Conservation (phyloP, 2,329 filamentous ascomycete species). For the Hymenoscyphus fructigenus region DNA sequence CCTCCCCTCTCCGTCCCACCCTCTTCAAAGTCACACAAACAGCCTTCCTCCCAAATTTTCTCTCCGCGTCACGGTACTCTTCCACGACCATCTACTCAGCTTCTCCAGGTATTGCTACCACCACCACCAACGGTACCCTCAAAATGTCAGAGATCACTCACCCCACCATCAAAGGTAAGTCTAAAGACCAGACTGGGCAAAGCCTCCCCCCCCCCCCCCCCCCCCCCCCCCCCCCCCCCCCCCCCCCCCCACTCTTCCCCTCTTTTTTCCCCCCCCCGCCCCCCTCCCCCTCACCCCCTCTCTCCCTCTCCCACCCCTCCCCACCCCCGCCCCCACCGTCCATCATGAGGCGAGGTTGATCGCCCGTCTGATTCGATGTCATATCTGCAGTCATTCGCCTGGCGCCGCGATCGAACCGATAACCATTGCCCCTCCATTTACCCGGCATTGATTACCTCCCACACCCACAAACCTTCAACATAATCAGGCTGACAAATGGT, state of each 20-base stretch:
- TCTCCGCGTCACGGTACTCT: background rate
- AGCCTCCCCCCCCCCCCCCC: background rate
- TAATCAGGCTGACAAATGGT: constrained; percentile 21
- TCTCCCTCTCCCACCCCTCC: too few species aligned
- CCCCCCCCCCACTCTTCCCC: too few species aligned
- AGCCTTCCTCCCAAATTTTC: background rate
- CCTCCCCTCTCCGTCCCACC: background rate
- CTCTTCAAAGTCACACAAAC: background rate
- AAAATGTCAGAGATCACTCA: constrained; percentile 55
- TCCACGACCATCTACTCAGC: background rate
- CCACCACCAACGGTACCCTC: background rate
- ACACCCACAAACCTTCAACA: background rate
- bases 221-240: too few species aligned
- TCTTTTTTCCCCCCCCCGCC: background rate
- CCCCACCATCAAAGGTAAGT: constrained; percentile 58
- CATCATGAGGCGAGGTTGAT: constrained; percentile 1
- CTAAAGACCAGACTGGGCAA: constrained; percentile 1
- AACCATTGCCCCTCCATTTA: constrained; percentile 8
- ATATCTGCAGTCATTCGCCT: constrained; percentile 4
- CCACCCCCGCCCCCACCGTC: background rate
- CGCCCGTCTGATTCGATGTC: constrained; percentile 1
- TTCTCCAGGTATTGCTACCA: background rate
- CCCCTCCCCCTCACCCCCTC: too few species aligned
- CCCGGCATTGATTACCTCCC: constrained; percentile 16
- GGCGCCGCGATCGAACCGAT: background rate